These are phyloP conservation scores for Phytophthora chlamydospora DNA, from an alignment of 352 stramenopile species.

Conservation along the genomic window DNA sequence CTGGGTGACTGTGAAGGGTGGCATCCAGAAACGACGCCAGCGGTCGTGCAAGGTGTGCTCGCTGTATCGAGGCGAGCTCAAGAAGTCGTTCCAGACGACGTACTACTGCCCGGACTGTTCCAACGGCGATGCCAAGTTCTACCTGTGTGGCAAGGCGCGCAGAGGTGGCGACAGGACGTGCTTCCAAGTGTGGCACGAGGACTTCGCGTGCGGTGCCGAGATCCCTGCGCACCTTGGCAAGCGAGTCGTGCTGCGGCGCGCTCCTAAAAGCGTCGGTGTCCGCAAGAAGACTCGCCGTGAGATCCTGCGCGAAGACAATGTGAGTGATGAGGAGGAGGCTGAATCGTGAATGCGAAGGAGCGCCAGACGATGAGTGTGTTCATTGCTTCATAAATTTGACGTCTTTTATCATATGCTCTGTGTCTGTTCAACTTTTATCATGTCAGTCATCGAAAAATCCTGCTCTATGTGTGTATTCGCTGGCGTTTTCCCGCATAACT, in stretches of 20 bases:
- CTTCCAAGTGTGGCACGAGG: conserved; percentile 11
- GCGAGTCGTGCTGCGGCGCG: conserved; percentile 5
- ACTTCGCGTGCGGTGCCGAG: neutral
- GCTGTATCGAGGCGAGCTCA: neutral
- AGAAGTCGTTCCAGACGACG: conserved; percentile 7
- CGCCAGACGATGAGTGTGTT: too few species aligned
- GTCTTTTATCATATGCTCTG: too few species aligned
- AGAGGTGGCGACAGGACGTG: conserved; percentile 1
- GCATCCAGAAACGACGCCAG: conserved; percentile 2
- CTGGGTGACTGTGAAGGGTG: neutral
- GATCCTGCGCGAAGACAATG: too few species aligned
- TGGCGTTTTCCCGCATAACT: too few species aligned
- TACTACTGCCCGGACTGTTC: conserved; percentile 1
- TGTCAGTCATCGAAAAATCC: too few species aligned
- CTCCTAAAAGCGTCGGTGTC: neutral
- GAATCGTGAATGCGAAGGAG: too few species aligned
- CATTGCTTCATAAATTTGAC: too few species aligned
- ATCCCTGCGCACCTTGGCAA: conserved; percentile 5
- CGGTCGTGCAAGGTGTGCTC: conserved; percentile 4
- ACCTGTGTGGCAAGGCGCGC: neutral
- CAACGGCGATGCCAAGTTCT: neutral
- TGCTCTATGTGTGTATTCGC: too few species aligned
- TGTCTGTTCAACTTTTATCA: too few species aligned
- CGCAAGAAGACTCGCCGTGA: too few species aligned
- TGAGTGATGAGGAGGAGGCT: too few species aligned